Evolutionary conservation across 2,329 filamentous ascomycete species (phyloP).

Genomic region (Colletotrichum musicola): DNA sequence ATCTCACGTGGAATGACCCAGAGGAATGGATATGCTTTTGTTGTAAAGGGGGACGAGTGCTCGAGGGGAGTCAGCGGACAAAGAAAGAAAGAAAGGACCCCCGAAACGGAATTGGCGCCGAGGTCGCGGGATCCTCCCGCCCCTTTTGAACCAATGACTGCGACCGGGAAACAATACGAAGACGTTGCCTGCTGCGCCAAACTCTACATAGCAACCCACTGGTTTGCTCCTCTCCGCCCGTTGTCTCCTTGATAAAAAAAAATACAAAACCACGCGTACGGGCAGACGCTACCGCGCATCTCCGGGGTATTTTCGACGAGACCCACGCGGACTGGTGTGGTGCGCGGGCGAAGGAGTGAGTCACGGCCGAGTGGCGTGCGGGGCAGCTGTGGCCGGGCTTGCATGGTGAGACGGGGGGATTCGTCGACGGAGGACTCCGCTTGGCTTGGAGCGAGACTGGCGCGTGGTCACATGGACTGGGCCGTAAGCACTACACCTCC

Average conservation of each 20-base stretch:
- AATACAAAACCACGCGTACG: too few relatives aligned
- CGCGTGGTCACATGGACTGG: constrained; percentile 48
- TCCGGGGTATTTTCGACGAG: too few relatives aligned
- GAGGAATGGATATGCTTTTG: neutral
- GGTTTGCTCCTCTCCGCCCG: too few relatives aligned
- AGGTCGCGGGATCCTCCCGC: constrained; percentile 25
- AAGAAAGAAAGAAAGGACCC: neutral
- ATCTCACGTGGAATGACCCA: neutral
- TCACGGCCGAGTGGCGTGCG: constrained; percentile 40
- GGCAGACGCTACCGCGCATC: too few relatives aligned
- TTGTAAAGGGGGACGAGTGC: neutral
- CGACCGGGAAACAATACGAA: neutral
- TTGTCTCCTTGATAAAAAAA: too few relatives aligned
- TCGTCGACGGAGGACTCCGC: neutral
- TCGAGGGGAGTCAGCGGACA: neutral
- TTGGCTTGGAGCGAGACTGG: constrained; percentile 42
- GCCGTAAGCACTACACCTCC: neutral
- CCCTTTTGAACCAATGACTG: constrained; percentile 28
- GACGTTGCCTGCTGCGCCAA: too few relatives aligned
- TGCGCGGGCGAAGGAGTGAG: constrained; percentile 41
- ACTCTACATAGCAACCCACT: too few relatives aligned
- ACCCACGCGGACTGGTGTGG: too few relatives aligned
- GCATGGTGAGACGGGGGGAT: neutral
- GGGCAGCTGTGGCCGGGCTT: neutral
- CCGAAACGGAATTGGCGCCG: neutral